A percentile compares a stretch with the other conserved stretches of the same genome.
Conservation (phyloP, 257 asterid genomes). For the Penstemon barbatus region DNA sequence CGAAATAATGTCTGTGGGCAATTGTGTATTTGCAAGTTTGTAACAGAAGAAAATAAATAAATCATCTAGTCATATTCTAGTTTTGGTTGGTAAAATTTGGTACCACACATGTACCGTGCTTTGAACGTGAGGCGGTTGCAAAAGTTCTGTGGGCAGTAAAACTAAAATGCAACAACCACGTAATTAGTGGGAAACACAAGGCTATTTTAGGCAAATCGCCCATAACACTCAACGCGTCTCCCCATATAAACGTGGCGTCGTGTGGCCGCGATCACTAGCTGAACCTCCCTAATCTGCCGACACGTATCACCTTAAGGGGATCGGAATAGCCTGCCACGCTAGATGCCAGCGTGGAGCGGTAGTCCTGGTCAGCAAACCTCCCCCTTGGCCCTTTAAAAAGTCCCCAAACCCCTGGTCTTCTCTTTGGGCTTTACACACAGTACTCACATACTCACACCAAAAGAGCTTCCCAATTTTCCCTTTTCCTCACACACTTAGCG, state of each 20-base stretch:
- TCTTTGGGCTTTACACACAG: conserved; percentile 23
- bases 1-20: neutral
- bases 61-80: neutral
- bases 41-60: neutral
- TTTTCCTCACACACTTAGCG: conserved; percentile 24
- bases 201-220: conserved; percentile 29
- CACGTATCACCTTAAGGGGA: conserved; percentile 41
- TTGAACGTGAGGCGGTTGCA: conserved; percentile 46
- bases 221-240: conserved; percentile 22
- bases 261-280: conserved; percentile 32
- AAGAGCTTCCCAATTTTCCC: conserved; percentile 24
- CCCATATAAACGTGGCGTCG: conserved; percentile 52
- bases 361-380: conserved; percentile 41
- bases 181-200: conserved; percentile 26
- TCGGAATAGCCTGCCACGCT: conserved; percentile 38
- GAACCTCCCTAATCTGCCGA: conserved; percentile 30
- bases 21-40: neutral
- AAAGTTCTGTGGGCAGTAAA: conserved; percentile 8
- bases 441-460: conserved; percentile 33
- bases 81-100: conserved; percentile 27
- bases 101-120: conserved; percentile 27
- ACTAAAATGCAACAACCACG: conserved; percentile 26
- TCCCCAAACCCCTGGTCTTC: conserved; percentile 18
- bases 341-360: conserved; percentile 26
- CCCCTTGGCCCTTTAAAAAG: conserved; percentile 21